Percentiles rank a stretch among this genome's conserved stretches.
Evolutionary conservation across 257 asterid species (phyloP).

Genomic region (Nyctanthes arbortristis): DNA sequence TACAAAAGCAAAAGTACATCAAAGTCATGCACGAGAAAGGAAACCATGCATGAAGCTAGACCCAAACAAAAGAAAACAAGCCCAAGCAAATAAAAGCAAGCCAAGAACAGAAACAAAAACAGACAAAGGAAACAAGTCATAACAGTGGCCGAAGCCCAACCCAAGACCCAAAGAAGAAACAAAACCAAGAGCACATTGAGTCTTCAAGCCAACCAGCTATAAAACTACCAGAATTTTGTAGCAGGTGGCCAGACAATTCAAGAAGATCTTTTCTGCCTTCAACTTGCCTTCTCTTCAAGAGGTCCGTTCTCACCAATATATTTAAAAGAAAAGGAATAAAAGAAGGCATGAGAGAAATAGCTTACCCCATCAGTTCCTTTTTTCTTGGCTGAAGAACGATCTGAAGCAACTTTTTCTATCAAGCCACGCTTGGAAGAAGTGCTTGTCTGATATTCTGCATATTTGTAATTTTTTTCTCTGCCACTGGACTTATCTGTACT

Average conservation of each 20-base stretch:
- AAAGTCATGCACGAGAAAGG: too few relatives aligned
- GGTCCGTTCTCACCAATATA: not conserved
- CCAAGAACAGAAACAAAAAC: too few relatives aligned
- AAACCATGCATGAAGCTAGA: too few relatives aligned
- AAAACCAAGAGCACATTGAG: too few relatives aligned
- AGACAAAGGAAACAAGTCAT: too few relatives aligned
- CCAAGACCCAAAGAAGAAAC: too few relatives aligned
- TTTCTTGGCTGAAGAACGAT: constrained; percentile 49
- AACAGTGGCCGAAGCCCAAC: too few relatives aligned
- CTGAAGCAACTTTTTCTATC: constrained; percentile 41
- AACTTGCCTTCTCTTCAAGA: not conserved
- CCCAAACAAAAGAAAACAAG: too few relatives aligned
- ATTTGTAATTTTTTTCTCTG: constrained; percentile 36
- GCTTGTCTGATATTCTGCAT: constrained; percentile 41
- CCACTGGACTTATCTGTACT: constrained; percentile 37
- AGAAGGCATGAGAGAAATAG: constrained; percentile 17
- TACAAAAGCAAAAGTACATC: too few relatives aligned
- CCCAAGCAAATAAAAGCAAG: too few relatives aligned
- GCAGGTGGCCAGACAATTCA: constrained; percentile 8
- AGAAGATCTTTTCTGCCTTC: too few relatives aligned
- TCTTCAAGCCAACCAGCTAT: constrained; percentile 9
- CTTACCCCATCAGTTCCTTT: constrained; percentile 91
- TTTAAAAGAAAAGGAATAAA: constrained; percentile 6
- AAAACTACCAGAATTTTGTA: constrained; percentile 14
- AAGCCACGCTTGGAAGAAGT: constrained; percentile 34